These are phyloP conservation scores for Myochromella boudieri DNA, from an alignment of 768 basidiomycete species.

Conservation along the genomic window DNA sequence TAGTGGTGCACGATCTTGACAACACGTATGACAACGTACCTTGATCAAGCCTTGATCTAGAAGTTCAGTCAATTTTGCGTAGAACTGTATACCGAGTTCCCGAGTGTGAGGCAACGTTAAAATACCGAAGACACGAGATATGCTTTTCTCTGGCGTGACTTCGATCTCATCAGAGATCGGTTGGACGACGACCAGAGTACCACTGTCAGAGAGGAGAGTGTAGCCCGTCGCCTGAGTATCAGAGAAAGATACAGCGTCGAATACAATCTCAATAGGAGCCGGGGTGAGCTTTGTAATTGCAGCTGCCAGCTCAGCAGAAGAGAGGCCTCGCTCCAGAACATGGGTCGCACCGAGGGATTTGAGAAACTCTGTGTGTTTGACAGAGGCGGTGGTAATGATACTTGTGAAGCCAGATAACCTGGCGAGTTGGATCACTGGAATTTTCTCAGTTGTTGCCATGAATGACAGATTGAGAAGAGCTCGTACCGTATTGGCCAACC, in stretches of 20 bases:
- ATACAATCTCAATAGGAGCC: constrained; percentile 20
- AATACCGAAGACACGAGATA: constrained; percentile 3
- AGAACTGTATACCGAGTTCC: constrained; percentile 7
- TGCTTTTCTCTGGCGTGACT: constrained; percentile 8
- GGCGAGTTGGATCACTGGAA: constrained; percentile 30
- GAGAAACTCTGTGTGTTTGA: constrained; percentile 21
- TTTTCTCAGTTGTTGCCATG: background rate
- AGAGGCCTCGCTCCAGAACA: constrained; percentile 18
- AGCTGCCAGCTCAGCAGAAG: background rate
- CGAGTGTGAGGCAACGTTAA: constrained; percentile 9
- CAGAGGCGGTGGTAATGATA: constrained; percentile 33
- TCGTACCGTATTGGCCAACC: constrained; percentile 35
- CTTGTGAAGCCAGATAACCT: constrained; percentile 35
- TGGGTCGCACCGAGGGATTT: constrained; percentile 33
- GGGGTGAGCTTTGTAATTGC: constrained; percentile 20
- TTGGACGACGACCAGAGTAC: constrained; percentile 27
- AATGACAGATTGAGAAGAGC: background rate
- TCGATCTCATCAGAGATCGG: constrained; percentile 20
- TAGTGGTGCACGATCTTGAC: background rate
- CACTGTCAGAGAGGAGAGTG: constrained; percentile 34
- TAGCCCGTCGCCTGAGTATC: constrained; percentile 39
- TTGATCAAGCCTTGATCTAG: constrained; percentile 21
- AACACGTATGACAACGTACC: constrained; percentile 10
- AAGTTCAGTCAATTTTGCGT: constrained; percentile 10
- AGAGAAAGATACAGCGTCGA: constrained; percentile 31